Conservation (phyloP, 441 rosid species). For the Adansonia grandidieri region DNA sequence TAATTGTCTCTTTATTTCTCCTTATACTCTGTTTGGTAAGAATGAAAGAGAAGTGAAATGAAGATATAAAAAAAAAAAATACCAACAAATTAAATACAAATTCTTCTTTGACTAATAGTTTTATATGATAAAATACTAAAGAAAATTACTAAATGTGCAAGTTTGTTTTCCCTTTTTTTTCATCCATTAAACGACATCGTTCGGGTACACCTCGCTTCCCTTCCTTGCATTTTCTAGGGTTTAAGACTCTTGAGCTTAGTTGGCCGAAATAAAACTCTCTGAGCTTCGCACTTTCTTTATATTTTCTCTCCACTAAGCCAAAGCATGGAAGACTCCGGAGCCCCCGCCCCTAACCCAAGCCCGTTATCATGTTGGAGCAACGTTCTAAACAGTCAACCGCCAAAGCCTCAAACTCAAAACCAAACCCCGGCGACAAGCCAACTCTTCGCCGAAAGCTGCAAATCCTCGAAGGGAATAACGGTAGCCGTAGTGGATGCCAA, state of each 20-base stretch:
- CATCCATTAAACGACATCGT: neutral
- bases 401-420: slow-evolving; percentile 33
- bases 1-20: too few relatives aligned
- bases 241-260: neutral
- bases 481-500: slow-evolving; percentile 85
- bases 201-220: neutral
- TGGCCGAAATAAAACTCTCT: neutral
- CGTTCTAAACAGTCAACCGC: slow-evolving; percentile 46
- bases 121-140: too few relatives aligned
- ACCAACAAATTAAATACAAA: too few relatives aligned
- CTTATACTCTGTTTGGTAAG: too few relatives aligned
- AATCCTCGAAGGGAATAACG: slow-evolving; percentile 73
- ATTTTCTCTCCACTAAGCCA: neutral
- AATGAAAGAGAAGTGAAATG: too few relatives aligned
- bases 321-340: slow-evolving; percentile 30
- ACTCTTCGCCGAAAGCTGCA: slow-evolving; percentile 58
- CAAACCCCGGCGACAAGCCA: slow-evolving; percentile 30
- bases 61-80: too few relatives aligned
- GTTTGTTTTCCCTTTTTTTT: neutral
- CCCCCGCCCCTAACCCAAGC: slow-evolving; percentile 24
- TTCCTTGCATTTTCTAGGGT: neutral
- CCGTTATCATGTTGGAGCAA: slow-evolving; percentile 56
- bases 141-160: too few relatives aligned
- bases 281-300: neutral
- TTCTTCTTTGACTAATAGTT: too few relatives aligned